Percentiles rank a stretch among this genome's conserved stretches.
Evolutionary conservation across 306 rosid species (phyloP).

Genomic region (Quillaja saponaria): DNA sequence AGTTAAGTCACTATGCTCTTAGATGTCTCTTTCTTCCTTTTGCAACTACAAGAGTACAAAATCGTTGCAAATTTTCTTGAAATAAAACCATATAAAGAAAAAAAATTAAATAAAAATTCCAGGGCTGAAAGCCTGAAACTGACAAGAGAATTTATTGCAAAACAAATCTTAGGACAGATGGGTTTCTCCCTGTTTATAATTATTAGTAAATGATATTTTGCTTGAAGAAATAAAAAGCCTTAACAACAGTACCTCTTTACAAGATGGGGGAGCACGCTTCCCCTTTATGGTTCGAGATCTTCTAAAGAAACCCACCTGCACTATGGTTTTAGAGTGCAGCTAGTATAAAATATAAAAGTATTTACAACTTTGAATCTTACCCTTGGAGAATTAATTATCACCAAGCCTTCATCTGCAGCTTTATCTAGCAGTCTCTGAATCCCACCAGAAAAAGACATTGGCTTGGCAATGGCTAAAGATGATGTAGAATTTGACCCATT

Average conservation of each 20-base stretch:
- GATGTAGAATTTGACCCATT: constrained; percentile 54
- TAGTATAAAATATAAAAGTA: constrained; percentile 11
- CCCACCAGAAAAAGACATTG: constrained; percentile 41
- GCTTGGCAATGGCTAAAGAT: constrained; percentile 57
- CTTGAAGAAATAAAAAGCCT: constrained; percentile 8
- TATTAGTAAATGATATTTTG: constrained; percentile 9
- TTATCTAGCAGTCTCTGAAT: constrained; percentile 56
- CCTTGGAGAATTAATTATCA: constrained; percentile 69
- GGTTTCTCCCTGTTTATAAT: constrained; percentile 1
- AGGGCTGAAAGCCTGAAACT: not conserved
- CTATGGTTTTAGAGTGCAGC: constrained; percentile 38
- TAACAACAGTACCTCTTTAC: constrained; percentile 68
- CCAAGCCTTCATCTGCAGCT: constrained; percentile 86
- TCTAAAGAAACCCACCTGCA: constrained; percentile 88
- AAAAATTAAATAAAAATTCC: not conserved
- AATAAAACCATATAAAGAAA: no score
- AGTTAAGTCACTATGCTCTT: no score
- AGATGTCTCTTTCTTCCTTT: no score
- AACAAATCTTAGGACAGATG: not conserved
- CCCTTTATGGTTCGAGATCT: constrained; percentile 85
- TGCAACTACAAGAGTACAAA: no score
- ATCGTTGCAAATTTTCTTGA: no score
- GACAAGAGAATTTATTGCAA: not conserved
- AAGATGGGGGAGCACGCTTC: constrained; percentile 70
- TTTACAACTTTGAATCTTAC: constrained; percentile 39